phyloP scores from a whole-genome alignment of 305 asterid species.

The Solanum hybrid region DNA sequence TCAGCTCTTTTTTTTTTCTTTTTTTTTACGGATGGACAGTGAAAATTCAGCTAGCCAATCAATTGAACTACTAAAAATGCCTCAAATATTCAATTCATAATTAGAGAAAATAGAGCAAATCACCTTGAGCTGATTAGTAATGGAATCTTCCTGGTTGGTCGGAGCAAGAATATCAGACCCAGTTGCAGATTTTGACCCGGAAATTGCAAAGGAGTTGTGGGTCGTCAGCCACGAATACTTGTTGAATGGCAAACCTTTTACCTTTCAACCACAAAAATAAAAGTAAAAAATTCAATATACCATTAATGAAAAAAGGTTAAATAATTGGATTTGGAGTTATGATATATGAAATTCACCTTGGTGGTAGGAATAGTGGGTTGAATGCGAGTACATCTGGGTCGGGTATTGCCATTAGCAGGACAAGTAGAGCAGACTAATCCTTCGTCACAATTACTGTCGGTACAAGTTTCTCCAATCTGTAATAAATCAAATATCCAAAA shows the following conservation, averaged over 20 bases:
- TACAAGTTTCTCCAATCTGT: constrained; percentile 79
- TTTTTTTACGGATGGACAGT: too few relatives aligned
- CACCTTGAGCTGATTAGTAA: constrained; percentile 68
- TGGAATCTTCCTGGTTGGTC: constrained; percentile 79
- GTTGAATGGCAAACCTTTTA: constrained; percentile 71
- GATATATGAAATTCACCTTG: constrained; percentile 26
- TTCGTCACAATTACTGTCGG: constrained; percentile 41
- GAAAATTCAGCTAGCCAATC: not conserved
- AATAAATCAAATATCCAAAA: not conserved
- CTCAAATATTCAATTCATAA: not conserved
- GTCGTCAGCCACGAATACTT: constrained; percentile 93
- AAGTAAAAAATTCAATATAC: not conserved
- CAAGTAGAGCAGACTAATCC: constrained; percentile 57
- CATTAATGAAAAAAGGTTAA: not conserved
- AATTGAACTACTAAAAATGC: not conserved
- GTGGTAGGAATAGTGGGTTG: constrained; percentile 56
- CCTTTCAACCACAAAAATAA: constrained; percentile 27
- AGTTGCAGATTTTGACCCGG: constrained; percentile 47
- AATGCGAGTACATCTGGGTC: constrained; percentile 57
- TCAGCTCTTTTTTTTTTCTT: too few relatives aligned
- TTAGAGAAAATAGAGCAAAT: constrained; percentile 1
- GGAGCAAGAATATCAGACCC: constrained; percentile 67
- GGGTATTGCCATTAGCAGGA: constrained; percentile 53
- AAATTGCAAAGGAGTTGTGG: constrained; percentile 77
- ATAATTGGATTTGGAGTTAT: not conserved